A percentile compares a stretch with the other conserved stretches of the same genome.
phyloP scores from a whole-genome alignment of 2,329 filamentous ascomycete genomes.

The Sclerotinia sclerotiorum region DNA sequence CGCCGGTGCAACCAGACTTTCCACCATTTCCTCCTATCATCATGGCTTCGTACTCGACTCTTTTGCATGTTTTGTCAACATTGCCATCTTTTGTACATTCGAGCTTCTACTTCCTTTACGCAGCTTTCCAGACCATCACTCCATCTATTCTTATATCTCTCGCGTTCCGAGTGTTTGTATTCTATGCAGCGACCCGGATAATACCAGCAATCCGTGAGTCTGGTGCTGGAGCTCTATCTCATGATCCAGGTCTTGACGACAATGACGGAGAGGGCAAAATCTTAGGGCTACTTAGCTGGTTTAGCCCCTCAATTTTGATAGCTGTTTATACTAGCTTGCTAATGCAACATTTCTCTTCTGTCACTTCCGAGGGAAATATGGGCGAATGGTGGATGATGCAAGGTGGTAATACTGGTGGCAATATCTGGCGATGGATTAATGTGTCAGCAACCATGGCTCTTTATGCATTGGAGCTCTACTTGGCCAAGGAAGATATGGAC shows the following conservation, averaged over 20 bases:
- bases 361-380: constrained; percentile 59
- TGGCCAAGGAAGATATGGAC: constrained; percentile 80
- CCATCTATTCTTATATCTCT: constrained; percentile 95
- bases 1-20: constrained; percentile 74
- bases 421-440: constrained; percentile 92
- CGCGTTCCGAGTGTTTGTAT: constrained; percentile 88
- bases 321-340: constrained; percentile 94
- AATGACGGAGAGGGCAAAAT: constrained; percentile 77
- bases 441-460: constrained; percentile 83
- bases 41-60: constrained; percentile 95
- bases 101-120: constrained; percentile 80
- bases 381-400: constrained; percentile 81
- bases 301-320: constrained; percentile 90
- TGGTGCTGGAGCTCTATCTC: constrained; percentile 76
- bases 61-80: constrained; percentile 78
- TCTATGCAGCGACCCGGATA: constrained; percentile 93
- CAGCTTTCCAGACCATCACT: constrained; percentile 92
- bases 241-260: constrained; percentile 84
- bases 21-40: constrained; percentile 96
- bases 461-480: constrained; percentile 86
- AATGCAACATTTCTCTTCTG: constrained; percentile 90
- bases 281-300: constrained; percentile 84
- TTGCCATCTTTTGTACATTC: constrained; percentile 83
- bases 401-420: constrained; percentile 78
- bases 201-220: constrained; percentile 90